Evolutionary conservation across 106 monocot species (phyloP), one percentile per base, ranked within the genome.

Genomic region (Dendrobium nobile): DNA sequence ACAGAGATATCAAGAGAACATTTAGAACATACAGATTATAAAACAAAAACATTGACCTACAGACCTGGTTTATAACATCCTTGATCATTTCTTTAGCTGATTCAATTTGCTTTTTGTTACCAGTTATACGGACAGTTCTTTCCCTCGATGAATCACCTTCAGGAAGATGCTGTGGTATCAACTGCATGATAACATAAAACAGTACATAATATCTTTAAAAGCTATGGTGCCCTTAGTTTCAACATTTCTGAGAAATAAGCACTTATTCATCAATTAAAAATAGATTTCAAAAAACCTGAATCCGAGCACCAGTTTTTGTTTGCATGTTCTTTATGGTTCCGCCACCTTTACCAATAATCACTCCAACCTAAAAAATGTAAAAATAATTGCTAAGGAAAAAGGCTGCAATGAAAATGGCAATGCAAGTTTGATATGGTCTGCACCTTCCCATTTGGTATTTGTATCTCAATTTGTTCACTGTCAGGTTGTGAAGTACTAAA

Each of bases 331-430:
- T 96, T 65, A 93, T 93, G 17, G 91, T 93, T 43, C 91, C 90
- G 72, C 96, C 96, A 67, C 96, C 96, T 79, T 93, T 96, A 19
- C 96, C 96, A 42, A 96, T 96, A 9, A 96, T 90, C 54, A 88
- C 17, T 72, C 96, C 96, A 40, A 92, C 93, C 96, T 96, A 77
- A 13, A 13, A 75, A 87, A 79, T 76, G n/a, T 77, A 77, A 19
- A 61, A 40, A 2, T 5, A 45, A 45, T 45, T 45, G 45, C 45
- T 45, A 45, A 45, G 42, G 4, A 51, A 33, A 7, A 17, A 20
- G 54, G 33, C 28, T 27, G n/a, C 74, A 15, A 37, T 24, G 67
- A 20, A 75, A 73, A 72, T 41, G 19, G 9, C 22, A 67, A 6
- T n/a, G 9, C 2, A 6, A 9, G 22, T n/a, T 24, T 24, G 26